Conservation (phyloP, 768 basidiomycete species). For the Hygrocybe coccinea region DNA sequence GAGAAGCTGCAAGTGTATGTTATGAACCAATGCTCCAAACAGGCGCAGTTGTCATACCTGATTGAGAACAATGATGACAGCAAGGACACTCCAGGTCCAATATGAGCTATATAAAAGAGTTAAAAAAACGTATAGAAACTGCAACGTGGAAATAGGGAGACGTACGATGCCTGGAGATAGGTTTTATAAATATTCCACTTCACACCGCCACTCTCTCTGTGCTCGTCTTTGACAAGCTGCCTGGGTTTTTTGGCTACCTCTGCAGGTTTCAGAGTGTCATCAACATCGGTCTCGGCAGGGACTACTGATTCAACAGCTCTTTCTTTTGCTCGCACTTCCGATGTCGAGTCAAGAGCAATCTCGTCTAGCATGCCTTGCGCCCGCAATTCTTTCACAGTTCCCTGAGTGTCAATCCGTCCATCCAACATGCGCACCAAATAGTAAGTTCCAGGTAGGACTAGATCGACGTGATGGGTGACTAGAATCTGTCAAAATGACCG, state of each 20-base stretch:
- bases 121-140: neutral
- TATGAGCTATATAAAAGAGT: slow-evolving; percentile 49
- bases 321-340: slow-evolving; percentile 44
- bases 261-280: slow-evolving; percentile 19
- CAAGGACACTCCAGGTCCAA: slow-evolving; percentile 59
- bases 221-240: slow-evolving; percentile 77
- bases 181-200: slow-evolving; percentile 69
- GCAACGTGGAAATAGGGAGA: slow-evolving; percentile 12
- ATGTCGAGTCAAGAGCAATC: slow-evolving; percentile 49
- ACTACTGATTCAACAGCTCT: slow-evolving; percentile 28
- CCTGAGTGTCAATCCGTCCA: slow-evolving; percentile 74
- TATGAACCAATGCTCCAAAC: neutral
- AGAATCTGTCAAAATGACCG: slow-evolving; percentile 40
- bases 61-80: slow-evolving; percentile 43
- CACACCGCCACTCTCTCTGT: slow-evolving; percentile 74
- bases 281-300: slow-evolving; percentile 26
- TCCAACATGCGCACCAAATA: slow-evolving; percentile 78
- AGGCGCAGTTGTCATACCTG: slow-evolving; percentile 11
- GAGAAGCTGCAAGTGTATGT: slow-evolving; percentile 33
- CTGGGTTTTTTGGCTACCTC: slow-evolving; percentile 54
- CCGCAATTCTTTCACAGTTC: slow-evolving; percentile 60
- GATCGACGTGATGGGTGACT: slow-evolving; percentile 81
- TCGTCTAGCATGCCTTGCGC: slow-evolving; percentile 56
- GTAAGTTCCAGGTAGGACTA: slow-evolving; percentile 68
- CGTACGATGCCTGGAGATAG: slow-evolving; percentile 69